A percentile compares a stretch with the other conserved stretches of the same genome.
phyloP scores from a whole-genome alignment of 768 basidiomycete species.

The Pisolithus sp. region DNA sequence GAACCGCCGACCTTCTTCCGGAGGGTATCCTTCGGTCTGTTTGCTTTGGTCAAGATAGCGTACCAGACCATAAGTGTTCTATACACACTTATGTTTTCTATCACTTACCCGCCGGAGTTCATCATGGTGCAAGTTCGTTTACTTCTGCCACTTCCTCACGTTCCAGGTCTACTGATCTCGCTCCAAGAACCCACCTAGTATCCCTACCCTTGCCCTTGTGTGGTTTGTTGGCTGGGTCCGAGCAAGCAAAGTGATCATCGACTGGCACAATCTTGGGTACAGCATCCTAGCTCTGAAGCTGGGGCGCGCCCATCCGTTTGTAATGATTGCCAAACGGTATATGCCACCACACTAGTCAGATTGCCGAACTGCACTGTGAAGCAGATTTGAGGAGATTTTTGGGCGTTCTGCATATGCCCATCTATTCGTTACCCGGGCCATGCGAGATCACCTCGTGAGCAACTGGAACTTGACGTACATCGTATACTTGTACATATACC shows the following conservation, averaged over 20 bases:
- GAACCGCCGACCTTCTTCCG: slow-evolving; percentile 52
- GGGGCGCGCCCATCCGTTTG: slow-evolving; percentile 61
- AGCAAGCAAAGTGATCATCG: slow-evolving; percentile 86
- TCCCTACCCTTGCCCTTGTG: slow-evolving; percentile 86
- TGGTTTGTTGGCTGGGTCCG: slow-evolving; percentile 63
- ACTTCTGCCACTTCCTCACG: neutral
- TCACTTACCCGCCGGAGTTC: slow-evolving; percentile 69
- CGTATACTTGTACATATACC: neutral
- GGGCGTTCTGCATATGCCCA: slow-evolving; percentile 82
- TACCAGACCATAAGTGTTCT: slow-evolving; percentile 65
- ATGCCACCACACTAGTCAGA: neutral
- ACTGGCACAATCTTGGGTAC: slow-evolving; percentile 98
- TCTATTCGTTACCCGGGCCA: slow-evolving; percentile 86
- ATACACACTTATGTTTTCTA: slow-evolving; percentile 49
- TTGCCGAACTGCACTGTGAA: slow-evolving; percentile 5
- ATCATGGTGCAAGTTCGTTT: slow-evolving; percentile 80
- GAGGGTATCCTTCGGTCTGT: slow-evolving; percentile 56
- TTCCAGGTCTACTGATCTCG: neutral
- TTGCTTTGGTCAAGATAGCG: slow-evolving; percentile 76
- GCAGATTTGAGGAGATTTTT: slow-evolving; percentile 79
- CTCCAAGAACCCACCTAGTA: slow-evolving; percentile 88
- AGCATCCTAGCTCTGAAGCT: slow-evolving; percentile 83
- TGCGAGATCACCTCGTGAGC: slow-evolving; percentile 62
- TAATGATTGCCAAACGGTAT: slow-evolving; percentile 73
- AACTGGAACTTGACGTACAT: slow-evolving; percentile 73